Percentiles rank a stretch among this genome's conserved stretches.
These are phyloP conservation scores for Claviceps quebecensis DNA, from an alignment of 2,329 filamentous ascomycete genomes.

Conservation along the genomic window DNA sequence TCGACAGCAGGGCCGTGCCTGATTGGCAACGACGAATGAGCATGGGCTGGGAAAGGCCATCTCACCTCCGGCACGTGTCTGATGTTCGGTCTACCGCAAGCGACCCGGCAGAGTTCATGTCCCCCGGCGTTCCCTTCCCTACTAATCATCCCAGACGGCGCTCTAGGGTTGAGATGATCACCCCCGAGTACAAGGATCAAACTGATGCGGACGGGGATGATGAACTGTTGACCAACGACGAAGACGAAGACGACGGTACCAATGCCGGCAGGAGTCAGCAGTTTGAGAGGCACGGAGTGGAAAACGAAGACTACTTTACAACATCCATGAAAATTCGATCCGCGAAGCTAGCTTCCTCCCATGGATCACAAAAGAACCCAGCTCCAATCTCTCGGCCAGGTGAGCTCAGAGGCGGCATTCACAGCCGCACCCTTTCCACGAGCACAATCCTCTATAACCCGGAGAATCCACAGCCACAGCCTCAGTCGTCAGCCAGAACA, in stretches of 20 bases:
- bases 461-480: constrained; percentile 26
- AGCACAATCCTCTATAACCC: constrained; percentile 80
- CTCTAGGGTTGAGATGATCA: constrained; percentile 21
- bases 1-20: constrained; percentile 29
- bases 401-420: constrained; percentile 30
- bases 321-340: constrained; percentile 33
- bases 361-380: constrained; percentile 16
- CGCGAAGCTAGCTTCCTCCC: constrained; percentile 21
- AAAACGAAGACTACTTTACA: constrained; percentile 38
- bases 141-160: constrained; percentile 15
- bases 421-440: constrained; percentile 62
- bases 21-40: constrained; percentile 40
- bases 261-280: constrained; percentile 23
- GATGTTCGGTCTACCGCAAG: constrained; percentile 47
- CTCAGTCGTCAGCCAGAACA: constrained; percentile 25
- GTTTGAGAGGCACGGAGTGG: constrained; percentile 14
- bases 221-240: constrained; percentile 71
- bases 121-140: constrained; percentile 24
- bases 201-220: constrained; percentile 84
- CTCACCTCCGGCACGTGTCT: constrained; percentile 35
- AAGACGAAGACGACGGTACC: constrained; percentile 43
- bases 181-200: constrained; percentile 39
- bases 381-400: constrained; percentile 18
- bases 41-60: constrained; percentile 33
- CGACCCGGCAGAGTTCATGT: constrained; percentile 49